These are phyloP conservation scores for Entomortierella beljakovae DNA, from an alignment of 192 early-diverging fungal species.

Conservation along the genomic window DNA sequence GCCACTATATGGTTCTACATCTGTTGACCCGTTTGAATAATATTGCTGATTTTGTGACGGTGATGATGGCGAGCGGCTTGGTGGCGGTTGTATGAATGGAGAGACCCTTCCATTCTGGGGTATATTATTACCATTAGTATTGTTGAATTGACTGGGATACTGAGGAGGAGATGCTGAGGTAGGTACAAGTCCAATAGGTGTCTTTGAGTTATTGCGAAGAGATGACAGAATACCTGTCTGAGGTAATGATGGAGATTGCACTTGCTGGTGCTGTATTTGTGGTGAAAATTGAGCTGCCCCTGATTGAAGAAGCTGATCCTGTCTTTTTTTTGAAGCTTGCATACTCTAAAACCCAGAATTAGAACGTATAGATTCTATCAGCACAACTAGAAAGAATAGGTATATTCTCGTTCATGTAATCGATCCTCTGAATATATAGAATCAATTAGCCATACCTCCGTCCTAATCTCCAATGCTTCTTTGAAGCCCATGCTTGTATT, in stretches of 20 bases:
- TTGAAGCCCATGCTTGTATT: constrained; percentile 93
- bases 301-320: constrained; percentile 38
- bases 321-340: constrained; percentile 43
- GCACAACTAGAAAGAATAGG: too few species aligned
- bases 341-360: constrained; percentile 26
- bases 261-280: background rate
- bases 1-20: constrained; percentile 34
- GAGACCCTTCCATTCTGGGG: constrained; percentile 41
- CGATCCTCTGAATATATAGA: background rate
- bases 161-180: constrained; percentile 35
- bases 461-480: constrained; percentile 94
- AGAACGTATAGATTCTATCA: background rate
- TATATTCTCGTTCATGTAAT: background rate
- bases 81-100: constrained; percentile 23
- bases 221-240: constrained; percentile 41
- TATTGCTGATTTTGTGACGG: constrained; percentile 11
- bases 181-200: constrained; percentile 48
- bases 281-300: constrained; percentile 4
- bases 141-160: constrained; percentile 10
- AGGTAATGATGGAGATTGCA: constrained; percentile 10
- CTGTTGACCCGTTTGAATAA: constrained; percentile 20
- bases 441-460: constrained; percentile 44
- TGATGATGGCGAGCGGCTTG: constrained; percentile 2
- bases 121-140: constrained; percentile 28
- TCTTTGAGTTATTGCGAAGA: constrained; percentile 36